These are phyloP conservation scores for Coniferiporia sulphurascens DNA, from an alignment of 1,284 basidiomycete species.

Conservation along the genomic window DNA sequence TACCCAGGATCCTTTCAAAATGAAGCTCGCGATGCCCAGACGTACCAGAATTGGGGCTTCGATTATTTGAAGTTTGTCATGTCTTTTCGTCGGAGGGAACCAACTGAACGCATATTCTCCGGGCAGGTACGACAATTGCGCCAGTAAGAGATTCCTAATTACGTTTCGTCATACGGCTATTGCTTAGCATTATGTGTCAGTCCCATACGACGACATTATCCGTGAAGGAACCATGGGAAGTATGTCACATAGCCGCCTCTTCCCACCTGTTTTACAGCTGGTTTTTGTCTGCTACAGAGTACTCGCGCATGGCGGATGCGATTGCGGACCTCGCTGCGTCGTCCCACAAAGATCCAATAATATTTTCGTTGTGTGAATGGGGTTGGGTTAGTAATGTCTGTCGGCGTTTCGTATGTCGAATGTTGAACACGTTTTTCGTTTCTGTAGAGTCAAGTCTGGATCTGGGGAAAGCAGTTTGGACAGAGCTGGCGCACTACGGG, in stretches of 20 bases:
- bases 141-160: conserved; percentile 30
- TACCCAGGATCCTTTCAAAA: conserved; percentile 50
- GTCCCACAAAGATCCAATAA: conserved; percentile 36
- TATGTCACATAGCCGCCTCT: conserved; percentile 25
- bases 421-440: not conserved
- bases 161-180: not conserved
- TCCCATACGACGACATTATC: conserved; percentile 44
- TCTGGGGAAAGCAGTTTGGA: conserved; percentile 49
- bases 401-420: not conserved
- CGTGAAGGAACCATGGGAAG: conserved; percentile 45
- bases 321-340: conserved; percentile 36
- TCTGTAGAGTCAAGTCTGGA: conserved; percentile 50
- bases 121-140: conserved; percentile 50
- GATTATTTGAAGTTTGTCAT: conserved; percentile 44
- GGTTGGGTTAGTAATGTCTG: conserved; percentile 39
- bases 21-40: conserved; percentile 40
- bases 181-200: conserved; percentile 24
- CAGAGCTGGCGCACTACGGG: conserved; percentile 57
- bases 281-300: conserved; percentile 31
- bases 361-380: conserved; percentile 51
- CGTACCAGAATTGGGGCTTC: conserved; percentile 49
- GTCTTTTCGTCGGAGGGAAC: not conserved
- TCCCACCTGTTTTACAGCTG: not conserved
- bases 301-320: conserved; percentile 44
- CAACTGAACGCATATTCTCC: not conserved